phyloP scores from a whole-genome alignment of 1,284 basidiomycete species.

The Rhodotorula glutinis region DNA sequence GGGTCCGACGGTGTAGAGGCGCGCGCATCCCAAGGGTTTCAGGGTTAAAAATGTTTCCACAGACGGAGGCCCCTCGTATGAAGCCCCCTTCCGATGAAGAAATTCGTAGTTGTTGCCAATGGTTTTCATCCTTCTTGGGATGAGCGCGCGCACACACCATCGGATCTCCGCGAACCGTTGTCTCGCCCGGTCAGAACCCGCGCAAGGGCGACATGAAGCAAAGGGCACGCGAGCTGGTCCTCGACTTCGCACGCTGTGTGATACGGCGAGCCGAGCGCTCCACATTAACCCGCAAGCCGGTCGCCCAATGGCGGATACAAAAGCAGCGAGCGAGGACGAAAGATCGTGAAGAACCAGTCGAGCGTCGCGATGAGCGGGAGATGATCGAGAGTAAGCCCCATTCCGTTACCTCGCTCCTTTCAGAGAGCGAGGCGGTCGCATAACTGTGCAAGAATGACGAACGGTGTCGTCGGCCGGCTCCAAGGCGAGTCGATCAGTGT shows the following conservation, averaged over 20 bases:
- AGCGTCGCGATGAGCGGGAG: slow-evolving; percentile 1
- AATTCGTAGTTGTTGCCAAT: slow-evolving; percentile 30
- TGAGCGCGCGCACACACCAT: neutral
- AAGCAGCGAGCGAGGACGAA: neutral
- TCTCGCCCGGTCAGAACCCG: neutral
- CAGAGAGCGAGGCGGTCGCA: slow-evolving; percentile 12
- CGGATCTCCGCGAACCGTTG: no score
- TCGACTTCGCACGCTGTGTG: slow-evolving; percentile 3
- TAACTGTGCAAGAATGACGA: slow-evolving; percentile 28
- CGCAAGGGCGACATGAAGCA: neutral
- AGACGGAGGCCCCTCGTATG: slow-evolving; percentile 1
- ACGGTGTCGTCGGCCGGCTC: slow-evolving; percentile 20
- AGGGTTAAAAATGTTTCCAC: slow-evolving; percentile 35
- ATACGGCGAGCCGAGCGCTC: neutral
- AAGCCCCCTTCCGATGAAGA: slow-evolving; percentile 28
- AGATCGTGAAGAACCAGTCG: no score
- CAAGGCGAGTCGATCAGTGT: slow-evolving; percentile 2
- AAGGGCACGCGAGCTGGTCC: neutral
- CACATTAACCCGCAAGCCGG: neutral
- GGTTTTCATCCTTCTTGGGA: slow-evolving; percentile 13
- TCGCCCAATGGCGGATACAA: neutral
- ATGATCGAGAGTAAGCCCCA: slow-evolving; percentile 30
- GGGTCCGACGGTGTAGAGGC: neutral
- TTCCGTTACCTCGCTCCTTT: slow-evolving; percentile 16
- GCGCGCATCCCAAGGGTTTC: slow-evolving; percentile 6